phyloP scores from a whole-genome alignment of 1,284 basidiomycete genomes.

The Polyporus tsugae region DNA sequence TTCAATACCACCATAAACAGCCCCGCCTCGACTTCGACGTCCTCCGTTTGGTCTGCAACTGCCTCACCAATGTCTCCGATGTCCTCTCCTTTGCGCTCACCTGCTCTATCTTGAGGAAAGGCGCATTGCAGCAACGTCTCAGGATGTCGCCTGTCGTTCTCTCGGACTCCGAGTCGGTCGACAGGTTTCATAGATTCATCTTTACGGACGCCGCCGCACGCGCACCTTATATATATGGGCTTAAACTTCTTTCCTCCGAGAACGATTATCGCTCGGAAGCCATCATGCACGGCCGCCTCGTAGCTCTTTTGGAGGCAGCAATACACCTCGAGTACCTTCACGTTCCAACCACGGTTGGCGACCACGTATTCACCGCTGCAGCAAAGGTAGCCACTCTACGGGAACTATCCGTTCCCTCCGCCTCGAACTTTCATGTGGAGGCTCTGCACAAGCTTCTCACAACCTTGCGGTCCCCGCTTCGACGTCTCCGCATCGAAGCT shows the following conservation, averaged over 20 bases:
- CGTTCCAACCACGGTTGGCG: not conserved
- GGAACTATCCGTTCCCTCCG: not conserved
- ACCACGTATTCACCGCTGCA: not conserved
- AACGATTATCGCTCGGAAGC: no score
- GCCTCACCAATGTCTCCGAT: not conserved
- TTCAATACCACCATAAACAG: not conserved
- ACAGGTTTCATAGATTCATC: not conserved
- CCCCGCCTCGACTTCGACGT: not conserved
- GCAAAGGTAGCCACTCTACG: not conserved
- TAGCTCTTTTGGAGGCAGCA: not conserved
- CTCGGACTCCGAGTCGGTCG: not conserved
- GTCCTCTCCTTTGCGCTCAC: not conserved
- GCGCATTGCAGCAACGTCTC: not conserved
- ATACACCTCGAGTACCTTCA: not conserved
- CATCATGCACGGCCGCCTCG: not conserved
- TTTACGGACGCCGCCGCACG: not conserved
- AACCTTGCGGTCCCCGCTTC: not conserved
- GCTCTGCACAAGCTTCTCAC: not conserved
- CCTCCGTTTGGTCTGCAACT: conserved; percentile 2
- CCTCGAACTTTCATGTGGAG: not conserved
- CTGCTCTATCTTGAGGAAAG: not conserved
- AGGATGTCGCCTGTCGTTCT: not conserved
- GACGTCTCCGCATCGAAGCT: not conserved
- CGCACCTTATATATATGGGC: not conserved
- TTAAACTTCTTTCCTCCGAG: not conserved